Evolutionary conservation across 108 stramenopile genomes (phyloP).

Genomic region (Seminavis robusta): DNA sequence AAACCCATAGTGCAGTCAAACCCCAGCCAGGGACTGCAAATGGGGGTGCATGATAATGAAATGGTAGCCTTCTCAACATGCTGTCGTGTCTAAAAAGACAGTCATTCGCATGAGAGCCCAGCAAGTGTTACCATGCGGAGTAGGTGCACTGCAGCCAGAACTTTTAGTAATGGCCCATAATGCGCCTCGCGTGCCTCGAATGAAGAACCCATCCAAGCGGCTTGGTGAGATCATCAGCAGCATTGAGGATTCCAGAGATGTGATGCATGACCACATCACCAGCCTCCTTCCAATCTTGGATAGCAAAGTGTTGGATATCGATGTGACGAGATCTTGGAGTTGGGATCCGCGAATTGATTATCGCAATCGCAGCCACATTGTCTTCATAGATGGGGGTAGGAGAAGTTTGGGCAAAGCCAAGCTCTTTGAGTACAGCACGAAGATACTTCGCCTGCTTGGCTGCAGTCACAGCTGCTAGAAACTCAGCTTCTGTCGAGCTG

Average conservation of each 20-base stretch:
- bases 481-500: slow-evolving; percentile 16
- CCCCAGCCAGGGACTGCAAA: too few relatives aligned
- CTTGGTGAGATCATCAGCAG: slow-evolving; percentile 31
- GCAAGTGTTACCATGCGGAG: too few relatives aligned
- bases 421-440: slow-evolving; percentile 25
- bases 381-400: slow-evolving; percentile 22
- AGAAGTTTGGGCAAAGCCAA: slow-evolving; percentile 19
- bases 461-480: slow-evolving; percentile 10
- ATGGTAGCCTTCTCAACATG: too few relatives aligned
- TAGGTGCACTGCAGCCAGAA: too few relatives aligned
- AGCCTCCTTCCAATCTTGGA: slow-evolving; percentile 18
- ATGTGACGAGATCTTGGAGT: slow-evolving; percentile 20
- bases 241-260: slow-evolving; percentile 20
- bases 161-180: slow-evolving; percentile 38
- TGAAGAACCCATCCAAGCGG: slow-evolving; percentile 33
- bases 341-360: slow-evolving; percentile 16
- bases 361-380: slow-evolving; percentile 9
- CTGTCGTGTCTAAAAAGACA: too few relatives aligned
- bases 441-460: slow-evolving; percentile 15
- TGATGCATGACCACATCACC: slow-evolving; percentile 7
- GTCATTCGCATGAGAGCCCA: too few relatives aligned
- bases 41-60: too few relatives aligned
- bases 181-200: slow-evolving; percentile 13
- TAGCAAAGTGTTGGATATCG: slow-evolving; percentile 19
- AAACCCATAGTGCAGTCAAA: too few relatives aligned